These are phyloP conservation scores for Carpinus fangiana DNA, from an alignment of 306 rosid species.

Conservation along the genomic window DNA sequence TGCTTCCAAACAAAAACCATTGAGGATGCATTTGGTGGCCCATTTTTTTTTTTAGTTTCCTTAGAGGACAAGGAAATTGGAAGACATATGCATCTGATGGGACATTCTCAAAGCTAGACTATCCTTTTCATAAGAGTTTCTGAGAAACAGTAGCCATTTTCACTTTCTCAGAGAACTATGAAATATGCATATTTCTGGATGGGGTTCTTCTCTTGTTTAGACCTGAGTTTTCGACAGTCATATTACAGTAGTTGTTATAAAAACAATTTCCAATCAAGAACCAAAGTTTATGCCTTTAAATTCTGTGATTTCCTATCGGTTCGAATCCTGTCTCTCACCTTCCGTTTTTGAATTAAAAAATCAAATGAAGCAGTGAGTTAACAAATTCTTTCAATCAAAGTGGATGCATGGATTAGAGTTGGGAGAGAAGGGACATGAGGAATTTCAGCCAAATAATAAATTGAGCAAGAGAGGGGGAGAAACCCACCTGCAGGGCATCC, in stretches of 20 bases:
- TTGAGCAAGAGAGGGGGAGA: neutral
- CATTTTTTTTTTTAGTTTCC: no score
- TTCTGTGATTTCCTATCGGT: no score
- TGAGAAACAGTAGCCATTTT: neutral
- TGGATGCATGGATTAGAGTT: neutral
- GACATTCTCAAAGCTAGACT: neutral
- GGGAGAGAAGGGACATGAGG: neutral
- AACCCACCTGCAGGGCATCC: conserved; percentile 70
- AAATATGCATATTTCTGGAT: neutral
- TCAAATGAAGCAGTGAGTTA: no score
- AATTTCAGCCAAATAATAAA: neutral
- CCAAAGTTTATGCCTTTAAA: neutral
- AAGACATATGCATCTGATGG: neutral
- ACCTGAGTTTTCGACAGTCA: conserved; percentile 4
- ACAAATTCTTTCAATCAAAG: no score
- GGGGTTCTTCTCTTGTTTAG: no score
- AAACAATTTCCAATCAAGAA: neutral
- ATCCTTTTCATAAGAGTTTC: neutral
- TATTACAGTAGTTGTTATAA: neutral
- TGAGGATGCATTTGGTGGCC: neutral
- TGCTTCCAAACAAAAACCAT: neutral
- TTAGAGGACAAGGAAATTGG: neutral
- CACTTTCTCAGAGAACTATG: neutral
- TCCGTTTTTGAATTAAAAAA: no score
- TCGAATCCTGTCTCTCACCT: no score